Base-by-base conservation (phyloP, 139 green algal genomes). In the Coelastrella sp. region DNA sequence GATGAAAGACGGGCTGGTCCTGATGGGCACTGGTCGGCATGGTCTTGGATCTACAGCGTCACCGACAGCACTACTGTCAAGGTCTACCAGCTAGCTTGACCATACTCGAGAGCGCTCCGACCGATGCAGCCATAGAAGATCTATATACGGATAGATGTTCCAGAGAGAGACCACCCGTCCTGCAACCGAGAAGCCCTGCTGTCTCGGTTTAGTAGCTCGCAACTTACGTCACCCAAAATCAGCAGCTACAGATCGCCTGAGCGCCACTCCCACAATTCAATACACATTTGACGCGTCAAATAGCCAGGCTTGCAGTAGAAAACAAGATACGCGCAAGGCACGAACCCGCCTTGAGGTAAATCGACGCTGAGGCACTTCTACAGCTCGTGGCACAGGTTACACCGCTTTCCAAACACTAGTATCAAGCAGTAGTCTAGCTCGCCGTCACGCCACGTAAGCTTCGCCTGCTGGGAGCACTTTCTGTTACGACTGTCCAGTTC, bases 1-100 rank as follows among this genome's bases (percentile, higher is more conserved):
- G 54, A 71, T 88, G 83, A 20, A 77, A 88, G 7, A 68, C 68
- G 0, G 83, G 83, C 54, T 80, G 68, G 68, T 81, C 83, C 47
- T 75, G 65, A 56, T 88, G 83, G 7, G 83, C 59, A 47, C 13
- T 79, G 82, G 14, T 13, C 61, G 61, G 8, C 61, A 13, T 13
- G 11, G 61, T 19, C 61, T 13, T 71, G 61, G 8, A 13, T 71
- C 8, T 13, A 71, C 61, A 13, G 61, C 10, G 10, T 71, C 11
- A 71, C 61, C 11, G 61, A 71, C 32, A 47, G 32, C 32, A 47
- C 32, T 71, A 71, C 61, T 71, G 61, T 19, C 61, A 71, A 71
- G 61, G 32, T 47, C 61, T 71, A 13, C 61, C 61, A 71, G 61
- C 10, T 10, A 71, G 10, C 8, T 71, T 10, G 11, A 10, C 10